Conservation (phyloP, 2,329 filamentous ascomycete genomes). For the Aureobasidium vineae region DNA sequence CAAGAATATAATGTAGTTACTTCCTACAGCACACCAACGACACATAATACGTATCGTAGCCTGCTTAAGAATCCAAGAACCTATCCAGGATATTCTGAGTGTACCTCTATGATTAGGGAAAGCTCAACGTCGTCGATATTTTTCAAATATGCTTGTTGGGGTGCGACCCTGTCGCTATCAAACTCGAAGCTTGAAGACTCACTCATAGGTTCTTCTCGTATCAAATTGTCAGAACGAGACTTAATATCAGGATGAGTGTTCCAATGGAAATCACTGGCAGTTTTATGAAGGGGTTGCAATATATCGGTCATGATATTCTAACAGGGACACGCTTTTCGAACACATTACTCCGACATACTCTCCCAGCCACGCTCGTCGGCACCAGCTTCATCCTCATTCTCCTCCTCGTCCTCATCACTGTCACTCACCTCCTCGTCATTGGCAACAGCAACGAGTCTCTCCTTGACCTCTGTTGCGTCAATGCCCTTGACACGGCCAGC, state of each 20-base stretch:
- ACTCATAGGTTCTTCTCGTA: background rate
- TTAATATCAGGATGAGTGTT: background rate
- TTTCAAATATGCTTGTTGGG: too few species aligned
- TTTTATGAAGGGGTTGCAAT: background rate
- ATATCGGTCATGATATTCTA: background rate
- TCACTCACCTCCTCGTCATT: conserved; percentile 61
- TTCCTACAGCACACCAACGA: too few species aligned
- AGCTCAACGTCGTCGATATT: background rate
- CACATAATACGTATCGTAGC: too few species aligned
- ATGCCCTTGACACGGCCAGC: conserved; percentile 59
- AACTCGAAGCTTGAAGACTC: background rate
- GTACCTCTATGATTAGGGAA: accelerated
- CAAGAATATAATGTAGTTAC: too few species aligned
- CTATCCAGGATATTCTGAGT: background rate
- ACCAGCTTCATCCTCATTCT: conserved; percentile 51
- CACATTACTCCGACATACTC: conserved; percentile 38
- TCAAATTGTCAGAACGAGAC: background rate
- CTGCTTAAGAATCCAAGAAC: too few species aligned
- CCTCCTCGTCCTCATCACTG: conserved; percentile 59
- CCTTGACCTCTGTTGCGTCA: conserved; percentile 57
- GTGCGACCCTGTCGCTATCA: background rate
- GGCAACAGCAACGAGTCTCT: conserved; percentile 73
- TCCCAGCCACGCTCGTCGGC: conserved; percentile 38
- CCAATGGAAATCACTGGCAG: background rate
- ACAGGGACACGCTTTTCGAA: background rate